These are phyloP conservation scores for Amoebophrya sp. DNA, from an alignment of 169 alveolate species.

Conservation along the genomic window DNA sequence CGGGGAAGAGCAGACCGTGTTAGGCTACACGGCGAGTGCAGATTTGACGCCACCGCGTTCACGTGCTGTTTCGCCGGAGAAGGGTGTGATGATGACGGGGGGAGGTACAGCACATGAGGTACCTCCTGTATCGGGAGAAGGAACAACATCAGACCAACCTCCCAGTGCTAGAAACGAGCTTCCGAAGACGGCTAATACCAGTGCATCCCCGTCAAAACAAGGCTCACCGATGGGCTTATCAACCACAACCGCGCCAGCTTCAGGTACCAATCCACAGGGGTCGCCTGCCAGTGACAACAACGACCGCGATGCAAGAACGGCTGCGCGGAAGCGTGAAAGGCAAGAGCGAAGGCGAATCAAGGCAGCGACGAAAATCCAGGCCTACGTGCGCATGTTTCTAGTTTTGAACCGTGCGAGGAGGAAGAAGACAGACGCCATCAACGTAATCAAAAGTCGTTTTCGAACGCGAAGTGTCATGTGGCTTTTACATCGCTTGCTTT, in stretches of 20 bases:
- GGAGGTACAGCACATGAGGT: too few species aligned
- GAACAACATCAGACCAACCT: background rate
- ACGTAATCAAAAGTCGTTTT: background rate
- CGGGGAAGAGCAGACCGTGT: background rate
- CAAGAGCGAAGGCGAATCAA: background rate
- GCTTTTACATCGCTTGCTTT: background rate
- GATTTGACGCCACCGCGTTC: background rate
- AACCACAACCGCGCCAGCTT: background rate
- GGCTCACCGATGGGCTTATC: background rate
- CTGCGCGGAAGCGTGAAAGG: background rate
- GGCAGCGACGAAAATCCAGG: background rate
- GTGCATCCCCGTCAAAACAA: background rate
- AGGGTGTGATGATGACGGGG: background rate
- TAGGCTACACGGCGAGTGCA: background rate
- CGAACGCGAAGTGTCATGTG: background rate
- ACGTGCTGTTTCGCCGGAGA: too few species aligned
- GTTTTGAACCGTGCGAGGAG: background rate
- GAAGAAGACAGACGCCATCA: background rate
- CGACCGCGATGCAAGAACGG: too few species aligned
- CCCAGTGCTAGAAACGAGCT: background rate
- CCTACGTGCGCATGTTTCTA: background rate
- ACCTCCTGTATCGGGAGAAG: too few species aligned
- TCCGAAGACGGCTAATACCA: background rate
- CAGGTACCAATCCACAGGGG: background rate
- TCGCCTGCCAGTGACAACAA: background rate